Conservation (phyloP, 1,284 basidiomycete genomes). For the Leccinum pachyderme region DNA sequence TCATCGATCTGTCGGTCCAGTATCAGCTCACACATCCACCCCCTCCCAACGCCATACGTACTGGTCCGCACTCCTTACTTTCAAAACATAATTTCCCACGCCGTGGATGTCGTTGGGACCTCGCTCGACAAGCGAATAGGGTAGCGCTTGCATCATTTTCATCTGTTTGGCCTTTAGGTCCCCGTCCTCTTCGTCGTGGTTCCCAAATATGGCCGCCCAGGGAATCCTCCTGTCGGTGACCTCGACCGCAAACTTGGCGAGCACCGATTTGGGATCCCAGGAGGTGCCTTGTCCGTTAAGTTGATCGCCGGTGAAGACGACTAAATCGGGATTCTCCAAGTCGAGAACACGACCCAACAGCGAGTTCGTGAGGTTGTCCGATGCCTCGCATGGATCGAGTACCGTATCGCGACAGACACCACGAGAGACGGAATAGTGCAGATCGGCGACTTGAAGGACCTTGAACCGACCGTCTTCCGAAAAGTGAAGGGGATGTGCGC, state of each 20-base stretch:
- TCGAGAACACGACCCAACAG: slow-evolving; percentile 75
- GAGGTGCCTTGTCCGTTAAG: slow-evolving; percentile 85
- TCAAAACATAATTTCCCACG: slow-evolving; percentile 82
- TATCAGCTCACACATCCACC: slow-evolving; percentile 6
- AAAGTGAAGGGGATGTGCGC: slow-evolving; percentile 75
- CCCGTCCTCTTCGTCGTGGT: slow-evolving; percentile 84
- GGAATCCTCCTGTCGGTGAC: slow-evolving; percentile 78
- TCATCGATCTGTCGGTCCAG: slow-evolving; percentile 60
- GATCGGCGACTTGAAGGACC: slow-evolving; percentile 87
- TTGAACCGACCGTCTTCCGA: slow-evolving; percentile 81
- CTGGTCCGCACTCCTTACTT: slow-evolving; percentile 74
- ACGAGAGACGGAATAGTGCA: slow-evolving; percentile 80
- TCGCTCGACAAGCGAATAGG: slow-evolving; percentile 77
- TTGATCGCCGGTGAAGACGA: slow-evolving; percentile 86
- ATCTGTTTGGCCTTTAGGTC: slow-evolving; percentile 64
- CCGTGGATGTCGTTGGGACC: slow-evolving; percentile 86
- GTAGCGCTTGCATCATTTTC: slow-evolving; percentile 71
- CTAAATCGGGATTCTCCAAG: slow-evolving; percentile 82
- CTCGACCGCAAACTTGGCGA: slow-evolving; percentile 83
- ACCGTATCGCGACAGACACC: slow-evolving; percentile 71
- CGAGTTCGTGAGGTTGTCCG: slow-evolving; percentile 73
- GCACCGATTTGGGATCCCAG: slow-evolving; percentile 83
- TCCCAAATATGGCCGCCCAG: slow-evolving; percentile 91
- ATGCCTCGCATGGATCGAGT: slow-evolving; percentile 51
- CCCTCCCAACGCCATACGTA: slow-evolving; percentile 25